phyloP scores from a whole-genome alignment of 257 asterid species.

The Solanum tarijense region DNA sequence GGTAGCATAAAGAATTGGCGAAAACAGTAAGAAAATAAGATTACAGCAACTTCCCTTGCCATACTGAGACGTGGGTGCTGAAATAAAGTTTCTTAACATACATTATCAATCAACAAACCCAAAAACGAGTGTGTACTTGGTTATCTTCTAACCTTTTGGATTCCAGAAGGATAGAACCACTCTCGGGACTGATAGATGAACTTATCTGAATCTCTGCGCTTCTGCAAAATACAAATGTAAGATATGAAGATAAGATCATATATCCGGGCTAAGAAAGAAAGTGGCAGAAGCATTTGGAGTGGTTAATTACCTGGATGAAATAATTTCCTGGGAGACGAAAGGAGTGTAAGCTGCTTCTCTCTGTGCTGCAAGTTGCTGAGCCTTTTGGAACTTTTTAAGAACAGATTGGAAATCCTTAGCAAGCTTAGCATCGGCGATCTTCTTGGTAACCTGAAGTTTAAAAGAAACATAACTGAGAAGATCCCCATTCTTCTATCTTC shows the following conservation, averaged over 20 bases:
- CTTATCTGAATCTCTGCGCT: not conserved
- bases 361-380: conserved; percentile 32
- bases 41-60: not conserved
- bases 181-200: conserved; percentile 24
- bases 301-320: conserved; percentile 58
- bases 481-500: not conserved
- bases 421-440: conserved; percentile 81
- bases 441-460: conserved; percentile 72
- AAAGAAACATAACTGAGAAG: not conserved
- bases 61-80: not conserved
- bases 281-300: not conserved
- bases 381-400: conserved; percentile 69
- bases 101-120: not conserved
- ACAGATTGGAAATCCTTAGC: conserved; percentile 92
- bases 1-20: not conserved
- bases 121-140: not conserved
- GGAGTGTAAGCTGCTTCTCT: conserved; percentile 63
- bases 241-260: not conserved
- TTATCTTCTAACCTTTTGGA: conserved; percentile 49
- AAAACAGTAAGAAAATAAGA: not conserved
- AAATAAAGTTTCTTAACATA: not conserved
- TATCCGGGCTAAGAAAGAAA: not conserved
- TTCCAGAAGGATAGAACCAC: conserved; percentile 50
- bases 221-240: not conserved
- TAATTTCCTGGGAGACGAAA: conserved; percentile 32